A percentile compares a stretch with the other conserved stretches of the same genome.
Conservation (phyloP, 139 green algal genomes). For the Bryopsis sp. region DNA sequence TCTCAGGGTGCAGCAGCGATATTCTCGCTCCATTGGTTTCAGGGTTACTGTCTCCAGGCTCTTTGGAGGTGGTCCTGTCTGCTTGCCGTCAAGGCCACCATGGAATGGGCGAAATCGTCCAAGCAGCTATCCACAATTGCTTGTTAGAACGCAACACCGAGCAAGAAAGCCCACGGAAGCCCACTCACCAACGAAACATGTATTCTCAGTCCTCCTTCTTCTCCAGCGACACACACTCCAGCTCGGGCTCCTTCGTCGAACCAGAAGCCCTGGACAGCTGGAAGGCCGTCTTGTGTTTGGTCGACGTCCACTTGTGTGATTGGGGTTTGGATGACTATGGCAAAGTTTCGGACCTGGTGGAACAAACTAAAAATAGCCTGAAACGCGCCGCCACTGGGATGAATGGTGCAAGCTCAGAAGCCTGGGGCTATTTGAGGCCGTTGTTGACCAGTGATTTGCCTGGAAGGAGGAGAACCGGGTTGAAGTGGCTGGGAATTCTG, state of each 20-base stretch:
- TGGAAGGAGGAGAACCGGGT: too few relatives aligned
- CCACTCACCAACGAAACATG: slow-evolving; percentile 6
- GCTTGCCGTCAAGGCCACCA: background rate
- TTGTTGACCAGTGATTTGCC: too few relatives aligned
- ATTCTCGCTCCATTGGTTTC: background rate
- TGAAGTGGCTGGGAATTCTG: too few relatives aligned
- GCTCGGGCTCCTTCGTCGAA: background rate
- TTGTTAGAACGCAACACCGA: background rate
- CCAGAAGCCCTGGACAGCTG: slow-evolving; percentile 6
- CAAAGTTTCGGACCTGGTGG: too few relatives aligned
- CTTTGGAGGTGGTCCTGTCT: slow-evolving; percentile 6
- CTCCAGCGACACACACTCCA: background rate
- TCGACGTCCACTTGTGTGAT: background rate
- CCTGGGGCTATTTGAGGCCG: too few relatives aligned
- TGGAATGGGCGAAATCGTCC: slow-evolving; percentile 15
- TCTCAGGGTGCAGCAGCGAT: background rate
- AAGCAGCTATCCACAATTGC: slow-evolving; percentile 11
- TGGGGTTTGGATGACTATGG: background rate
- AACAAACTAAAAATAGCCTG: too few relatives aligned
- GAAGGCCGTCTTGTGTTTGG: background rate
- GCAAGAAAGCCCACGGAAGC: slow-evolving; percentile 9
- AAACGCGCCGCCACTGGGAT: too few relatives aligned
- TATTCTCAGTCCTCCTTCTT: slow-evolving; percentile 11
- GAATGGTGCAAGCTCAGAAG: too few relatives aligned
- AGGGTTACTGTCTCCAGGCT: background rate